A percentile compares a stretch with the other conserved stretches of the same genome.
Conservation (phyloP, 495 filamentous ascomycete genomes). For the Aspergillus nanangensis region DNA sequence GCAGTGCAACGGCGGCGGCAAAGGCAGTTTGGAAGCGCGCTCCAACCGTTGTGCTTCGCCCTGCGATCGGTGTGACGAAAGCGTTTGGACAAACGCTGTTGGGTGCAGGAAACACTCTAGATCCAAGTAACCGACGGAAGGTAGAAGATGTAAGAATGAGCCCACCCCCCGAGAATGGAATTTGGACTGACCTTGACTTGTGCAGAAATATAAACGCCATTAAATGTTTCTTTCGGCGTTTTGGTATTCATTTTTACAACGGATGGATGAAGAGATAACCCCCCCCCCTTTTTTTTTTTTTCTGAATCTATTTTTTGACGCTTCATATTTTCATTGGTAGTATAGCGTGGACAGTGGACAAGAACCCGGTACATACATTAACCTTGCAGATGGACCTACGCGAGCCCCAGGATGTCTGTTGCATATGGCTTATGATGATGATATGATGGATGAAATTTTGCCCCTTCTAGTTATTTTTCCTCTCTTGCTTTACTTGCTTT, state of each 20-base stretch:
- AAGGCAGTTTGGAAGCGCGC: constrained; percentile 75
- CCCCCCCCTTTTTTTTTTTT: constrained; percentile 7
- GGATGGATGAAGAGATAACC: too few species aligned
- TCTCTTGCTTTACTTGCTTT: background rate
- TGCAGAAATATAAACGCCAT: constrained; percentile 44
- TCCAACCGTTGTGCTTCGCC: constrained; percentile 85
- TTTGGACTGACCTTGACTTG: background rate
- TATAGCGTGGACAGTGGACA: background rate
- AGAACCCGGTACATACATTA: constrained; percentile 3
- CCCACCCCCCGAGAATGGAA: background rate
- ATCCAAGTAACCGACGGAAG: constrained; percentile 74
- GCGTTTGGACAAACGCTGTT: constrained; percentile 85
- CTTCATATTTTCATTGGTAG: background rate
- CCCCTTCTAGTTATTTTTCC: background rate
- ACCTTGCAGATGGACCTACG: too few species aligned
- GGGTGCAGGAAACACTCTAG: constrained; percentile 90
- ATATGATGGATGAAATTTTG: constrained; percentile 1
- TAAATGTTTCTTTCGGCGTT: too few species aligned
- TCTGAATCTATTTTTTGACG: constrained; percentile 5
- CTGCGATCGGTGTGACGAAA: constrained; percentile 84
- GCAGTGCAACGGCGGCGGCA: constrained; percentile 75
- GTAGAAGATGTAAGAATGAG: constrained; percentile 75
- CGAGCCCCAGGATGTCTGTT: background rate
- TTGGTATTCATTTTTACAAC: too few species aligned
- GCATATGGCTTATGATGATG: constrained; percentile 5